phyloP scores from a whole-genome alignment of 306 rosid species.

The Crataegus laevigata region DNA sequence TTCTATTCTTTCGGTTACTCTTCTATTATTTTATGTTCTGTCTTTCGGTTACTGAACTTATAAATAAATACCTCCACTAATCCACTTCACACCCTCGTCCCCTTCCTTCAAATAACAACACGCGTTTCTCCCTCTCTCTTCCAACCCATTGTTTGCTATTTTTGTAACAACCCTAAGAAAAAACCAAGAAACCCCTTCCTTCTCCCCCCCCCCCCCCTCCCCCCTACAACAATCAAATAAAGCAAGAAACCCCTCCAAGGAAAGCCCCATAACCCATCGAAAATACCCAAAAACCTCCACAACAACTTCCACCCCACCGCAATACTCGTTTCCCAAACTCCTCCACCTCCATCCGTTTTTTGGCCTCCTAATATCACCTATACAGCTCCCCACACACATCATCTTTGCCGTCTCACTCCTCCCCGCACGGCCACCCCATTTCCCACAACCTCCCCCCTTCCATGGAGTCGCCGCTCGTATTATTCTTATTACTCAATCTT shows the following conservation, averaged over 20 bases:
- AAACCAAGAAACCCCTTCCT: neutral
- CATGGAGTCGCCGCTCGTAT: neutral
- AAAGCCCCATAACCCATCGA: neutral
- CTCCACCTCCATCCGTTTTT: neutral
- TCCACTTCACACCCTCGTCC: neutral
- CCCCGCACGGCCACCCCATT: neutral
- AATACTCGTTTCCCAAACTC: neutral
- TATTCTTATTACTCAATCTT: neutral
- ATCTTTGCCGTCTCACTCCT: neutral
- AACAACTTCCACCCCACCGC: neutral
- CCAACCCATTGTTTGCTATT: neutral
- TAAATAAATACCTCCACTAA: neutral
- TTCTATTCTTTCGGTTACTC: neutral
- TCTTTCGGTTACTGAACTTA: neutral
- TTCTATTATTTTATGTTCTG: neutral
- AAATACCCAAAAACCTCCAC: neutral
- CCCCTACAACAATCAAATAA: neutral
- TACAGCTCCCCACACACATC: neutral
- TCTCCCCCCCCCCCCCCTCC: neutral
- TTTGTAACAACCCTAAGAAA: neutral
- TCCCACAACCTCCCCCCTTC: neutral
- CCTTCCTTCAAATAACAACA: neutral
- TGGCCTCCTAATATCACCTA: neutral
- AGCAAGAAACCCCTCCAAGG: neutral
- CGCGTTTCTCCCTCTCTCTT: neutral